Conservation (phyloP, 2,329 filamentous ascomycete genomes). For the Fusarium aywerte region DNA sequence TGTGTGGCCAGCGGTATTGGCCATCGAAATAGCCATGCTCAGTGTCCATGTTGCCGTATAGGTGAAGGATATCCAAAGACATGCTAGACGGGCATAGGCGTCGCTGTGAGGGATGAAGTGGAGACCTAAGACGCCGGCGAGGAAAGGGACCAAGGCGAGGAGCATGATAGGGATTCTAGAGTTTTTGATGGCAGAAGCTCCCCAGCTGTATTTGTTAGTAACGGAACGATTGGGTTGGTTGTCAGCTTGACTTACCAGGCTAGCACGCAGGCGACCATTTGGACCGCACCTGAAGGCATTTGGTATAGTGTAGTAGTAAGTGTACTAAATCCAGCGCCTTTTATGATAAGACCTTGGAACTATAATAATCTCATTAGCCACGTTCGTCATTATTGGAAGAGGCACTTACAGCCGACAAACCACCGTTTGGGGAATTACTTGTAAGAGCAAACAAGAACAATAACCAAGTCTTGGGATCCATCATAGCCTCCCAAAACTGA, state of each 20-base stretch:
- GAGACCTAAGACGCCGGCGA: conserved; percentile 25
- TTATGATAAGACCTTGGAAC: conserved; percentile 44
- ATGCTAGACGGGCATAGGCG: conserved; percentile 39
- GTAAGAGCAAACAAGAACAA: conserved; percentile 63
- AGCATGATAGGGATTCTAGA: conserved; percentile 32
- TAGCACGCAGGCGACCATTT: conserved; percentile 21
- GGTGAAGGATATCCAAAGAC: conserved; percentile 45
- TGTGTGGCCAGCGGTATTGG: conserved; percentile 50
- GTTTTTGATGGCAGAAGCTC: conserved; percentile 7
- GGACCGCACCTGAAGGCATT: conserved; percentile 36
- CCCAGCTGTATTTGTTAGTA: conserved; percentile 15
- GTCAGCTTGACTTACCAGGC: conserved; percentile 25
- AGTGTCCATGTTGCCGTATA: conserved; percentile 45
- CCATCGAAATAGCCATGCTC: conserved; percentile 42
- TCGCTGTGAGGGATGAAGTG: conserved; percentile 20
- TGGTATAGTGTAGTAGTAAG: conserved; percentile 31
- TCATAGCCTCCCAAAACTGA: conserved; percentile 59
- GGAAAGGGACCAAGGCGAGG: conserved; percentile 12
- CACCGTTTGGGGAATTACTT: conserved; percentile 67
- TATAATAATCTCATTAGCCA: neutral
- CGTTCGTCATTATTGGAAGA: no score
- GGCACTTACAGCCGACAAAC: conserved; percentile 43
- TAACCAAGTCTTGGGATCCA: conserved; percentile 69
- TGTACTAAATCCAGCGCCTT: conserved; percentile 36
- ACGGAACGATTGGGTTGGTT: accelerated